Percentiles rank a stretch among this genome's conserved stretches.
phyloP scores from a whole-genome alignment of 192 early-diverging fungal species.

The Coemansia sp. region DNA sequence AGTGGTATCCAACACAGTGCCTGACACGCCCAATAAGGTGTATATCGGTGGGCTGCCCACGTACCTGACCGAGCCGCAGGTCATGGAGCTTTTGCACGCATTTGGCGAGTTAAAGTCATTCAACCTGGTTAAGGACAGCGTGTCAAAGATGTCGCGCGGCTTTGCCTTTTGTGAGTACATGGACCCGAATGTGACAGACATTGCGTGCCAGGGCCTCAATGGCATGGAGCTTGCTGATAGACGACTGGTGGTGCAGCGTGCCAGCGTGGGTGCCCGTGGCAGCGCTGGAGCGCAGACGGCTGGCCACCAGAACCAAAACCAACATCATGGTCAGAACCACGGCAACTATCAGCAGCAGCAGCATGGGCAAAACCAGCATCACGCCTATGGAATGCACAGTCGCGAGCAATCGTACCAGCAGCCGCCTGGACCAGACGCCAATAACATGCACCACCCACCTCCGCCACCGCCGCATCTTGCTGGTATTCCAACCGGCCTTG shows the following conservation, averaged over 20 bases:
- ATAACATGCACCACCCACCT: background rate
- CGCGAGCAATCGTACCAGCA: background rate
- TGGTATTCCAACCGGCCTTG: background rate
- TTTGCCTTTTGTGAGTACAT: conserved; percentile 97
- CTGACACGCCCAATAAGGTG: conserved; percentile 90
- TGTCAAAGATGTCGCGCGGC: conserved; percentile 75
- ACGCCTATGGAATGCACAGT: background rate
- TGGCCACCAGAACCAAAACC: background rate
- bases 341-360: background rate
- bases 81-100: conserved; percentile 87
- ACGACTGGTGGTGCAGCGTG: conserved; percentile 91
- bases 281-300: background rate
- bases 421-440: conserved; percentile 7
- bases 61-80: conserved; percentile 89
- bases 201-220: conserved; percentile 93
- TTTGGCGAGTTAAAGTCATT: conserved; percentile 94
- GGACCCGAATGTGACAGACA: conserved; percentile 84
- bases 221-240: conserved; percentile 94
- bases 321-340: background rate
- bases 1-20: conserved; percentile 85
- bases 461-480: conserved; percentile 3
- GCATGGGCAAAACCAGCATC: conserved; percentile 36
- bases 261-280: conserved; percentile 75
- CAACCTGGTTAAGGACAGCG: conserved; percentile 86
- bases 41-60: conserved; percentile 91